Base-by-base conservation (phyloP, 2,329 filamentous ascomycete genomes). In the Nemania sp. region DNA sequence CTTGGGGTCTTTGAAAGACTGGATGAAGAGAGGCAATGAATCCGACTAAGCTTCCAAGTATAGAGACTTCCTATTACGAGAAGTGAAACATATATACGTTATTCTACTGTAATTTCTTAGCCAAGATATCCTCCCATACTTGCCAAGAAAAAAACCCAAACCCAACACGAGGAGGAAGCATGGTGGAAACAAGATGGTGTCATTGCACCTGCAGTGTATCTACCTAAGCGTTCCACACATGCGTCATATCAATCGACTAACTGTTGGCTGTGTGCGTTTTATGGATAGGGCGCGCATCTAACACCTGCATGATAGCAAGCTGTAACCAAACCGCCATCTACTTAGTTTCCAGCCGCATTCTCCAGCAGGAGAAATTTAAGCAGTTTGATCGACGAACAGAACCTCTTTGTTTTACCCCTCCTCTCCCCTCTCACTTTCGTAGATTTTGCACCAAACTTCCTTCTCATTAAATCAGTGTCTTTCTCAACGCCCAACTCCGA, bases 191-290 rank as follows among this genome's bases (percentile, higher is more conserved):
- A 13, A 49, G 32, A 55, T 41, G 38, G 35, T 55, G 29, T 22
- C 24, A 47, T 32, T 18, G 27, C 32, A 51, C 24, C 26, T 47
- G n/a, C n/a, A 18, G 41, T n/a, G n/a, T n/a, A n/a, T n/a, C n/a
- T n/a, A n/a, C n/a, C n/a, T n/a, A n/a, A 53, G 27, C 41, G 29
- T 67, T 60, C 58, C 54, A 59, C 55, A n/a, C 13, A 45, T 58
- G 66, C 56, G 56, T 55, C 54, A 62, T 68, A 67, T 15, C 60
- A 32, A 41, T 27, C 53, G 5, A 45, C 24, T 26, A 35, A 10
- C 5, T 32, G 26, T 5, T 32, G 10, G 47, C 20, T 32, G 10
- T 38, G 22, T 52, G 24, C 15, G n/a, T 55, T 52, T 27, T 54
- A 45, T 15, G 13, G 29, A 63, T 51, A 49, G 54, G 55, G 54